Evolutionary conservation across 1,139 yeast genomes (phyloP).

Genomic region (Blastobotrys petasosporus): DNA sequence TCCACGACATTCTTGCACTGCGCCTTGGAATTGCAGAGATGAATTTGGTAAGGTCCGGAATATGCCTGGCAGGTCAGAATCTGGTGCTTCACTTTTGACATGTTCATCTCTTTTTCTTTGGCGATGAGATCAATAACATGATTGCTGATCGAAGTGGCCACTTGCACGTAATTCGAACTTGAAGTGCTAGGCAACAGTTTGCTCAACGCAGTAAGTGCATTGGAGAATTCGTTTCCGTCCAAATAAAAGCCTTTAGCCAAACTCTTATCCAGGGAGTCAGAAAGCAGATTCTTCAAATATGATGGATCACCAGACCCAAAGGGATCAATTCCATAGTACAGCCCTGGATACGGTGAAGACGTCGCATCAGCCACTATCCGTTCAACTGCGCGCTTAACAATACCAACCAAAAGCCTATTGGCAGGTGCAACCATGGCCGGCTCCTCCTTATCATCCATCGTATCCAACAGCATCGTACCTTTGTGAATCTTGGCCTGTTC

Average conservation of each 20-base stretch:
- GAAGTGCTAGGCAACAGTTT: slow-evolving; percentile 17
- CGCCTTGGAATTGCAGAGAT: slow-evolving; percentile 17
- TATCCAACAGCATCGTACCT: slow-evolving; percentile 4
- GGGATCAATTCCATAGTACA: slow-evolving; percentile 4
- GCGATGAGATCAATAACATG: slow-evolving; percentile 20
- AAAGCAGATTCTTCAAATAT: slow-evolving; percentile 19
- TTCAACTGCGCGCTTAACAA: slow-evolving; percentile 13
- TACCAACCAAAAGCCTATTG: slow-evolving; percentile 8
- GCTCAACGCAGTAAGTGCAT: slow-evolving; percentile 21
- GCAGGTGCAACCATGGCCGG: slow-evolving; percentile 11
- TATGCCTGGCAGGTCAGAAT: slow-evolving; percentile 19
- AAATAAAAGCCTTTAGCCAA: slow-evolving; percentile 22
- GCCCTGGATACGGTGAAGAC: slow-evolving; percentile 8
- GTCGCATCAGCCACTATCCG: slow-evolving; percentile 10
- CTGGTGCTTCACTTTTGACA: slow-evolving; percentile 16
- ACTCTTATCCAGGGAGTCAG: slow-evolving; percentile 21
- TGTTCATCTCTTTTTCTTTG: slow-evolving; percentile 18
- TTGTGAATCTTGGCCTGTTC: slow-evolving; percentile 14
- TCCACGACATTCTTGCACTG: slow-evolving; percentile 18
- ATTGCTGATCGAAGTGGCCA: slow-evolving; percentile 21
- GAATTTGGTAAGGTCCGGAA: slow-evolving; percentile 22
- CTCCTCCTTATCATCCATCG: slow-evolving; percentile 1
- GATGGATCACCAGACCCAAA: slow-evolving; percentile 4
- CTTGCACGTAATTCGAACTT: slow-evolving; percentile 18
- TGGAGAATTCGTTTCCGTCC: slow-evolving; percentile 25